phyloP scores from a whole-genome alignment of 176 grass and related monocot genomes.

The Lolium multiflorum region DNA sequence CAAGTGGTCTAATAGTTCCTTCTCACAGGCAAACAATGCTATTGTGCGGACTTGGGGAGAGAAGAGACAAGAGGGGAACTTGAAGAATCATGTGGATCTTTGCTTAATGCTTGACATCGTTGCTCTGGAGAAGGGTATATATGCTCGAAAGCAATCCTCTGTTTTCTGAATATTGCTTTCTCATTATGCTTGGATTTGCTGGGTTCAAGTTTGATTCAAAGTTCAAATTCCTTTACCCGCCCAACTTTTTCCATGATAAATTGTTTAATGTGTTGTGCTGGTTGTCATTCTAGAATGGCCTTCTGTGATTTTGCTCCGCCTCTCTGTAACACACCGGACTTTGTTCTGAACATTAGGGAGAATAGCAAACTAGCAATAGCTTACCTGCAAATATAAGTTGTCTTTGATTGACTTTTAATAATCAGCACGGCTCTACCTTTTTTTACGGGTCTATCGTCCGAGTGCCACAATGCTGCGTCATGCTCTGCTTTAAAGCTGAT shows the following conservation, averaged over 20 bases:
- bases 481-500: neutral
- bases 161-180: neutral
- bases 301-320: neutral
- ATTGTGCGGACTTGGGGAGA: slow-evolving; percentile 80
- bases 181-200: too few relatives aligned
- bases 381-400: neutral
- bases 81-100: slow-evolving; percentile 91
- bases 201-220: too few relatives aligned
- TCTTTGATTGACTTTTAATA: neutral
- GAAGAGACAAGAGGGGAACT: slow-evolving; percentile 68
- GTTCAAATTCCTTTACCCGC: too few relatives aligned
- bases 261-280: neutral
- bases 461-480: neutral
- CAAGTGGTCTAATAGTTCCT: slow-evolving; percentile 21
- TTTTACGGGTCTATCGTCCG: neutral
- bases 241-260: too few relatives aligned
- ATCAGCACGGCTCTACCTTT: neutral
- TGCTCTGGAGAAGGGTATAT: slow-evolving; percentile 87
- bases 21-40: slow-evolving; percentile 69
- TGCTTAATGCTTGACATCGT: slow-evolving; percentile 80
- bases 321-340: neutral
- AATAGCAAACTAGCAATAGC: neutral
- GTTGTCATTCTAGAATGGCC: neutral
- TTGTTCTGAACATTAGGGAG: neutral
- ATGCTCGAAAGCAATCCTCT: neutral